These are phyloP conservation scores for Solioccasus polychromus DNA, from an alignment of 768 basidiomycete species.

Conservation along the genomic window DNA sequence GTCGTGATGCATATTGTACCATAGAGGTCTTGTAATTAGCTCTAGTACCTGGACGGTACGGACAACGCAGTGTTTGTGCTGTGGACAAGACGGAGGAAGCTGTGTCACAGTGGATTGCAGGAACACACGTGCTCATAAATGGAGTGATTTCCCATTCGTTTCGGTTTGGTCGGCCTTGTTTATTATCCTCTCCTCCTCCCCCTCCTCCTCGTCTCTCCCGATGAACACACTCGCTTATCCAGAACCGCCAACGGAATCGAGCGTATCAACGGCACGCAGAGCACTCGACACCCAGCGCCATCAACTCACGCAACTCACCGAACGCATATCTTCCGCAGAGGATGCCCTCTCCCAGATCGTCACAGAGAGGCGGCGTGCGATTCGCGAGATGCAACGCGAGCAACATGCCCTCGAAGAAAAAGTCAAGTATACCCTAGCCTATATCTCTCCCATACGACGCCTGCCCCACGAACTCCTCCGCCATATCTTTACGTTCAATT, in stretches of 20 bases:
- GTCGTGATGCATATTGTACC: slow-evolving; percentile 14
- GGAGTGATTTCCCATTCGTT: slow-evolving; percentile 20
- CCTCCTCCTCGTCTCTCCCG: slow-evolving; percentile 16
- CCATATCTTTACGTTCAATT: slow-evolving; percentile 67
- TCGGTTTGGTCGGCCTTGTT: slow-evolving; percentile 7
- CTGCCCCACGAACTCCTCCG: slow-evolving; percentile 72
- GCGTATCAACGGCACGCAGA: slow-evolving; percentile 51
- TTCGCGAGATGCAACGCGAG: slow-evolving; percentile 53
- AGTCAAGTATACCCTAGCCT: slow-evolving; percentile 52
- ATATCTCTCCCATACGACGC: slow-evolving; percentile 68
- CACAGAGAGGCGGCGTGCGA: slow-evolving; percentile 48
- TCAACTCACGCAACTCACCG: slow-evolving; percentile 33
- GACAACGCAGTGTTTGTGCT: slow-evolving; percentile 9
- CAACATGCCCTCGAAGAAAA: slow-evolving; percentile 46
- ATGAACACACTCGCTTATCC: slow-evolving; percentile 36
- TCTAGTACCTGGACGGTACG: neutral
- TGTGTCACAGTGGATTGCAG: too few species aligned
- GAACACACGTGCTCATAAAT: slow-evolving; percentile 25
- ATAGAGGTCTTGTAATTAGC: slow-evolving; percentile 28
- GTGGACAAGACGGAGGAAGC: slow-evolving; percentile 4
- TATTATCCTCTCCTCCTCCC: slow-evolving; percentile 6
- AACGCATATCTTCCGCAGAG: slow-evolving; percentile 53
- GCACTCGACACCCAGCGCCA: slow-evolving; percentile 36
- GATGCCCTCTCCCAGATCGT: slow-evolving; percentile 57
- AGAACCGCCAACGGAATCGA: slow-evolving; percentile 59